Evolutionary conservation across 306 rosid species (phyloP).

Genomic region (Chamaecrista fasciculata): DNA sequence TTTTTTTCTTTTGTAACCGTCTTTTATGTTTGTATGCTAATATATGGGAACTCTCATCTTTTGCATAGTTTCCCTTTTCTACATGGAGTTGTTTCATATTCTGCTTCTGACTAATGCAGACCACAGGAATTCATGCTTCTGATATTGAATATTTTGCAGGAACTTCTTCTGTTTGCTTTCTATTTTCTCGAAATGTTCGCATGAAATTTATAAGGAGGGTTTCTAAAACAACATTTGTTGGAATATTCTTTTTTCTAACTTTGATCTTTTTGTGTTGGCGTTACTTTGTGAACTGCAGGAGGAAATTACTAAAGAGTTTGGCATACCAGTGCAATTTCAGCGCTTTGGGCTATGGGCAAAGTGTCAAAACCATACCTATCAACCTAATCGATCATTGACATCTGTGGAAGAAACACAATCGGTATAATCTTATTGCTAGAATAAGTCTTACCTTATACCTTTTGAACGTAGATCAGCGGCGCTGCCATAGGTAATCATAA

Average conservation of each 20-base stretch:
- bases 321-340: constrained; percentile 74
- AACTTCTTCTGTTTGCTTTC: background rate
- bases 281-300: constrained; percentile 51
- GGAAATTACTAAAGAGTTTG: constrained; percentile 75
- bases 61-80: background rate
- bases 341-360: constrained; percentile 89
- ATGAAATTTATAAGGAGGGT: background rate
- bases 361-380: constrained; percentile 84
- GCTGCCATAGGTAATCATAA: too few relatives aligned
- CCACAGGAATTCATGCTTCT: too few relatives aligned
- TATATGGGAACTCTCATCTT: background rate
- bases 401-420: constrained; percentile 66
- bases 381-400: constrained; percentile 76
- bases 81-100: too few relatives aligned
- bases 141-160: background rate
- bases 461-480: too few relatives aligned
- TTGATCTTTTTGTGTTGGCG: background rate
- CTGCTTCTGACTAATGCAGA: too few relatives aligned
- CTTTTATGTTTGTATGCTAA: background rate
- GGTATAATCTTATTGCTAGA: constrained; percentile 43
- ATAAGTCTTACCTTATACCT: background rate
- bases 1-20: background rate
- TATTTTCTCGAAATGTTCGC: background rate
- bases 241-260: background rate
- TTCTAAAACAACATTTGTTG: background rate